Evolutionary conservation across 176 grass and related monocot species (phyloP), one percentile per base, ranked within the genome.

Genomic region (Carex cristatella): DNA sequence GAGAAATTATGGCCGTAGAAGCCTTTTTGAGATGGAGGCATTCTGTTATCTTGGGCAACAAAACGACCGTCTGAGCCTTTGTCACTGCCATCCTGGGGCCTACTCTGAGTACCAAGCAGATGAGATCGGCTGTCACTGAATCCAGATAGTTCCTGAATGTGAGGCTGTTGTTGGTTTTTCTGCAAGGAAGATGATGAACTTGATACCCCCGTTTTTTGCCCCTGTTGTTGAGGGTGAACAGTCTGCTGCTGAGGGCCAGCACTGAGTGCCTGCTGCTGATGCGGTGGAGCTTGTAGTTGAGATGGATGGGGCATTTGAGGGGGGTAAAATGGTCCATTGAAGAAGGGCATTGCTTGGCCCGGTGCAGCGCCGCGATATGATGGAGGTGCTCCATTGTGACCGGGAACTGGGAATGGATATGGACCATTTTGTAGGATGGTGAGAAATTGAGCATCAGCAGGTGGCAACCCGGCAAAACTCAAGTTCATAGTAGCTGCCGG

Each of bases 231-330:
- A 88, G 85, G 90, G 53, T 81, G 92, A 48, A 85, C 89, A 0
- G 67, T 79, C 19, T 79, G 84, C 85, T 92, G 97, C 72, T 93
- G 88, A 44, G 83, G 53, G 4, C 83, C 78, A 30, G 23, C 61
- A n/a, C 28, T 42, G 65, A 49, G 85, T 82, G 79, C 85, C 89
- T 92, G 96, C 90, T 87, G 90, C 88, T 92, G 96, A 54, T 83
- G 93, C 51, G 89, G 88, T 0, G 35, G 74, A 19, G 85, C 82
- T 81, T 93, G 97, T 72, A 92, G 88, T 46, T 95, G 96, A 64
- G 86, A 90, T 69, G 97, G 90, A 46, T 95, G 93, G 76, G 93
- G 38, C 93, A 99, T 99, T 70, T 94, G 97, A 85, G 88, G 61
- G 55, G 96, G 49, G 58, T 94, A 96, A 65, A 94, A 86, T 75